Conservation (phyloP, 2,329 filamentous ascomycete genomes). For the Aspergillus bombycis region DNA sequence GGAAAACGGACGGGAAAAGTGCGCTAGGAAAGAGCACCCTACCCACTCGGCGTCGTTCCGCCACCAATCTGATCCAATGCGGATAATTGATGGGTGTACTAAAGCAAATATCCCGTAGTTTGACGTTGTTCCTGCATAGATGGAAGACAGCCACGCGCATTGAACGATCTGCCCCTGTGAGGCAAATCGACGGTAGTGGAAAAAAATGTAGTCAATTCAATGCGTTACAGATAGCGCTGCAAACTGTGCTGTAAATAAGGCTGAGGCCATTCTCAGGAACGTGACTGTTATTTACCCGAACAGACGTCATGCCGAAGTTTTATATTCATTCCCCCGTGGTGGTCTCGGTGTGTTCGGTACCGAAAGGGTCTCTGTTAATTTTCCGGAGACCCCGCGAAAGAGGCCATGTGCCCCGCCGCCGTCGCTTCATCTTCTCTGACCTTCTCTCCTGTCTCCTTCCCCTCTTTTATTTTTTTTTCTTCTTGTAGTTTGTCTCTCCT, state of each 20-base stretch:
- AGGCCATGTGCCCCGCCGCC: constrained; percentile 9
- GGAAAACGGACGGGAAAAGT: neutral
- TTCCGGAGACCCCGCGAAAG: constrained; percentile 28
- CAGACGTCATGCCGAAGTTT: neutral
- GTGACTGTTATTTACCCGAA: neutral
- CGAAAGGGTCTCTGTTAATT: constrained; percentile 6
- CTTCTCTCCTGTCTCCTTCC: constrained; percentile 7
- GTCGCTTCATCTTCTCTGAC: constrained; percentile 1
- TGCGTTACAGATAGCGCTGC: neutral
- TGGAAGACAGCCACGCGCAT: neutral
- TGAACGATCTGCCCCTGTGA: neutral
- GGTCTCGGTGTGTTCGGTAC: constrained; percentile 4
- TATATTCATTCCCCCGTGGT: neutral
- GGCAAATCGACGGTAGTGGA: neutral
- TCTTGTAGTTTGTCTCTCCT: neutral
- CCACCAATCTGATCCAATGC: neutral
- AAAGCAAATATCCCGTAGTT: neutral
- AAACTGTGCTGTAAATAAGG: neutral
- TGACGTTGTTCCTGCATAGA: neutral
- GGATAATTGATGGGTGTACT: neutral
- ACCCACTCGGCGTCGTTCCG: neutral
- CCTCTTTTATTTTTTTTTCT: neutral
- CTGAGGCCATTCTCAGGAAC: neutral
- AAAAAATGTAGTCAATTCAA: no score
- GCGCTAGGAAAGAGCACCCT: neutral